Conservation (phyloP, 805 yeast genomes). For the Kluyveromyces aestuarii region DNA sequence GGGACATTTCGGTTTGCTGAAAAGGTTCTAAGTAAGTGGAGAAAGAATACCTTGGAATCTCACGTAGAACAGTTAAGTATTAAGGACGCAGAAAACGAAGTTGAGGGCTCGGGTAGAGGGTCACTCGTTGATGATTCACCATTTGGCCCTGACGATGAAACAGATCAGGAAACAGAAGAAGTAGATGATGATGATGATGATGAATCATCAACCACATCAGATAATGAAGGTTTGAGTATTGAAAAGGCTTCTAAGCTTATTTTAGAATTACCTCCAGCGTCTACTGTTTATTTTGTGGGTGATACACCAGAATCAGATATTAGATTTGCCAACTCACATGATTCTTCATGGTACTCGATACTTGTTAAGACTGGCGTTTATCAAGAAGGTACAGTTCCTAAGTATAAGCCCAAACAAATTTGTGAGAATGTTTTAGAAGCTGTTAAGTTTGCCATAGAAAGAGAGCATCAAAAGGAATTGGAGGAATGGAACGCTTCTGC, state of each 20-base stretch:
- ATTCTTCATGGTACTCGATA: slow-evolving; percentile 75
- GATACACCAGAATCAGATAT: slow-evolving; percentile 88
- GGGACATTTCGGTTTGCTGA: slow-evolving; percentile 82
- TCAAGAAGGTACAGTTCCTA: slow-evolving; percentile 70
- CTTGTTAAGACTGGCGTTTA: slow-evolving; percentile 83
- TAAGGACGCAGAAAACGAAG: slow-evolving; percentile 26
- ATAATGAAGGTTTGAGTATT: slow-evolving; percentile 38
- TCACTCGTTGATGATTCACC: slow-evolving; percentile 1
- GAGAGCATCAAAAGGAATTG: slow-evolving; percentile 67
- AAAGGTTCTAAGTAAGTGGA: slow-evolving; percentile 67
- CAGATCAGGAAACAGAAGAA: slow-evolving; percentile 2
- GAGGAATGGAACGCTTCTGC: slow-evolving; percentile 60
- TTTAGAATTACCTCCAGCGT: slow-evolving; percentile 67
- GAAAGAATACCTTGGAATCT: slow-evolving; percentile 66
- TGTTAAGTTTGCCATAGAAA: slow-evolving; percentile 72
- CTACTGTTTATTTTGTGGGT: slow-evolving; percentile 82
- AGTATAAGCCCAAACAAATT: slow-evolving; percentile 66
- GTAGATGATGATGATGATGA: slow-evolving; percentile 20
- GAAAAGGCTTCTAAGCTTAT: slow-evolving; percentile 37
- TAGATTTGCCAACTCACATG: slow-evolving; percentile 80
- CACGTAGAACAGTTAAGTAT: slow-evolving; percentile 48
- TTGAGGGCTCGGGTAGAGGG: slow-evolving; percentile 4
- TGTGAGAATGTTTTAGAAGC: slow-evolving; percentile 74
- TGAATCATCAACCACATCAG: slow-evolving; percentile 18
- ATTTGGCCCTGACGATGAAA: not conserved